A percentile compares a stretch with the other conserved stretches of the same genome.
Evolutionary conservation across 2,329 filamentous ascomycete species (phyloP).

Genomic region (Aurifilum marmelostoma): DNA sequence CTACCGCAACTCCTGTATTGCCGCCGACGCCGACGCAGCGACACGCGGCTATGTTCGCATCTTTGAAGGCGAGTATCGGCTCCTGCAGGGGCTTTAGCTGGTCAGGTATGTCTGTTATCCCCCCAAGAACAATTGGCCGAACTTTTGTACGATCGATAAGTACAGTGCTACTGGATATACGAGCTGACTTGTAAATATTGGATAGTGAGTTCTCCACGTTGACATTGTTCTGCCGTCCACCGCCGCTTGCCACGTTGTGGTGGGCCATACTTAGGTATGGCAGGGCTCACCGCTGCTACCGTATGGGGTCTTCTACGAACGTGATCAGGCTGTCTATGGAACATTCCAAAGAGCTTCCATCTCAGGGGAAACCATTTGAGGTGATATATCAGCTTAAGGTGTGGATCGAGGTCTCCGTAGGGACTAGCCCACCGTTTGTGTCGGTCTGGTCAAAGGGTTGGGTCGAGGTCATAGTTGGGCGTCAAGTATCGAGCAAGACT

Average conservation of each 20-base stretch:
- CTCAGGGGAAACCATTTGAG: not conserved
- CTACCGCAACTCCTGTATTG: not conserved
- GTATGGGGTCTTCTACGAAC: not conserved
- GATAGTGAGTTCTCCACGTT: not conserved
- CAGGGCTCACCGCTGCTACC: not conserved
- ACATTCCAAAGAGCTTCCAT: not conserved
- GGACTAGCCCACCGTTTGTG: not conserved
- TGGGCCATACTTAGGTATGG: not conserved
- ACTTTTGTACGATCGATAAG: not conserved
- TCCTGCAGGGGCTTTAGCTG: not conserved
- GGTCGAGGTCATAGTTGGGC: not conserved
- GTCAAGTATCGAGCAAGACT: not conserved
- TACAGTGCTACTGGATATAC: not conserved
- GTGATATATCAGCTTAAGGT: not conserved
- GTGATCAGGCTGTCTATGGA: not conserved
- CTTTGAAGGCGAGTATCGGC: not conserved
- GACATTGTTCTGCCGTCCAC: not conserved
- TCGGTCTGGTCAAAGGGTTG: not conserved
- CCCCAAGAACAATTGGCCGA: not conserved
- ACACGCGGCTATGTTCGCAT: not conserved
- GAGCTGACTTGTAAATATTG: not conserved
- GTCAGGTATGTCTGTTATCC: not conserved
- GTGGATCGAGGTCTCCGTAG: not conserved
- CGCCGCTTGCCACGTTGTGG: conserved; percentile 3
- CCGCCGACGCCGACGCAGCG: not conserved